Base-by-base conservation (phyloP, 192 early-diverging fungal species). In the Mortierella alpina region DNA sequence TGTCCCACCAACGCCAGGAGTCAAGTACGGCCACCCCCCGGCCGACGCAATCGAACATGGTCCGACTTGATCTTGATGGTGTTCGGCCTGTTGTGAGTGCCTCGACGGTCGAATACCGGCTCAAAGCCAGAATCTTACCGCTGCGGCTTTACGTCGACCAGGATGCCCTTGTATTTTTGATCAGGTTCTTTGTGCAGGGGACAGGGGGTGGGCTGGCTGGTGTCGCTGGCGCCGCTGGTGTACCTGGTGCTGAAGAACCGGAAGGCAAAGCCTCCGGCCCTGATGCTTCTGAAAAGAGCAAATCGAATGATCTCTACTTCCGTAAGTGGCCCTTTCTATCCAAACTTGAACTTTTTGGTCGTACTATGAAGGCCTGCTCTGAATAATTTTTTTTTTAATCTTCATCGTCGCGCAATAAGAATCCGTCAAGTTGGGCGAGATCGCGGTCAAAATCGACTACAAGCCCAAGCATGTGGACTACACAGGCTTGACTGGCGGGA, bases 401-500 rank as follows among this genome's bases (percentile, higher is more conserved):
- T 17, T 14, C 53, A 10, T 42, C n/a, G 42, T 48, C 84, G 20
- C 12, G 20, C 60, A 8, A 63, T n/a, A 69, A 89, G 88, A 89
- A 84, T 82, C 84, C 58, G 90, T 89, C 63, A 89, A 92, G 31
- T 84, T 99, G 8, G 77, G 84, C 7, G 92, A 95, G 4, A 89
- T 99, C 54, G 86, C 86, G 6, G 75, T 98, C 60, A 96, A 95
- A 64, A 87, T 99, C 68, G 97, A 99, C 84, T 99, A 97, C 86
- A 98, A 98, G 83, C 95, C 98, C n/a, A 95, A 97, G 68, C 93
- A 94, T 23, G 87, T 97, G 48, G 94, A 96, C 56, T 91, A 90
- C 41, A 83, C 84, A 12, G 91, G 87, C 59, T 71, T 96, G 4
- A 87, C 90, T 55, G 91, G 87, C 41, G 95, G 95, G 12, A 91